phyloP scores from a whole-genome alignment of 345 rosid genomes.

The Melastoma malabathricum region DNA sequence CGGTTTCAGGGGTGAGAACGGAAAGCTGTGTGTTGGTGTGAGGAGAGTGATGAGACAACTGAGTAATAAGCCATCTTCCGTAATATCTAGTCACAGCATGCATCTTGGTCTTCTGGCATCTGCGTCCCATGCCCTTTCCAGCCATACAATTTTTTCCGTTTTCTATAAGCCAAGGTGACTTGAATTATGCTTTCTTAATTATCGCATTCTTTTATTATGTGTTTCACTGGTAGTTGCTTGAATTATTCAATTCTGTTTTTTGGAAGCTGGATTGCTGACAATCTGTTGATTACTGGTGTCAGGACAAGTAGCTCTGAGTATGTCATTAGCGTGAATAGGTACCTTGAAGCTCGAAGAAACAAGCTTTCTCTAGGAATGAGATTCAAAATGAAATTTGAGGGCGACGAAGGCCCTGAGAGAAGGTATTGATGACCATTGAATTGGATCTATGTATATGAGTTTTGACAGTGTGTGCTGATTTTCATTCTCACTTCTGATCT shows the following conservation, averaged over 20 bases:
- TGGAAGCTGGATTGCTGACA: background rate
- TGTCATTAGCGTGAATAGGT: constrained; percentile 34
- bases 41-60: constrained; percentile 43
- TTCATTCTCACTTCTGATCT: too few relatives aligned
- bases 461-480: too few relatives aligned
- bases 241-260: too few relatives aligned
- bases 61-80: constrained; percentile 39
- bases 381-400: constrained; percentile 51
- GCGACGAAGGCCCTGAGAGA: constrained; percentile 47
- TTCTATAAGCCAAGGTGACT: constrained; percentile 50
- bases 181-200: background rate
- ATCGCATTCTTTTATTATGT: background rate
- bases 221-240: too few relatives aligned
- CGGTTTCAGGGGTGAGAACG: constrained; percentile 35
- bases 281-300: constrained; percentile 1
- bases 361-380: constrained; percentile 43
- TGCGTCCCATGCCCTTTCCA: constrained; percentile 47
- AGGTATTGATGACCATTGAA: constrained; percentile 16
- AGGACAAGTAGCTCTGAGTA: constrained; percentile 46
- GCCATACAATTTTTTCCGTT: constrained; percentile 38
- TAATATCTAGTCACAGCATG: constrained; percentile 60
- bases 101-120: constrained; percentile 59
- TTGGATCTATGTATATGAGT: background rate
- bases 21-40: constrained; percentile 54
- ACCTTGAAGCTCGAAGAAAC: constrained; percentile 24